Evolutionary conservation across 768 basidiomycete species (phyloP), one percentile per base, ranked within the genome.

Genomic region (Tricholoma flavovirens): DNA sequence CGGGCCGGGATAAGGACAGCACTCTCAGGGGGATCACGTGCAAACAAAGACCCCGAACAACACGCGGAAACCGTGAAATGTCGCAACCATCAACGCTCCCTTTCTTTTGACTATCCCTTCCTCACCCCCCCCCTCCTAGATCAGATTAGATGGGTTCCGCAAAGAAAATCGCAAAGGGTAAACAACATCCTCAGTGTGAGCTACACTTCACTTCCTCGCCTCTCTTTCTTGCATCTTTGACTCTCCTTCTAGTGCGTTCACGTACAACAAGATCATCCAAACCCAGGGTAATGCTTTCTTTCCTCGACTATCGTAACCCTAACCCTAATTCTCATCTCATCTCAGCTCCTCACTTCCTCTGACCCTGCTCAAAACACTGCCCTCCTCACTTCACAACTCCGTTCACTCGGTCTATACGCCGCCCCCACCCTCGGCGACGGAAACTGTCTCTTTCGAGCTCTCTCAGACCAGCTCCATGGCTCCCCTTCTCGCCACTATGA

Each of bases 361-460:
- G 55, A 56, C 51, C 59, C 63, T 15, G 64, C 60, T 4, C 53
- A 53, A 19, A 58, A 55, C 45, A 61, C 55, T 30, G 62, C 60
- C 8, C 79, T 77, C 51, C 84, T 95, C 60, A 82, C 77, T 5
- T 75, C 78, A 53, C 90, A 94, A 72, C 83, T 96, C 36, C 82
- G 83, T 49, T 77, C 83, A 5, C 74, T 93, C 52, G 91, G 92
- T 2, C 77, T 95, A 8, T 95, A 95, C 68, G 87, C 93, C n/a
- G 89, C 90, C 3, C 77, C 83, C 60, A 95, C 90, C 15, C 70
- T 91, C 42, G 93, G 91, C 51, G 90, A 96, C 70, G 93, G 94
- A 48, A 96, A 95, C 73, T 97, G 93, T 71, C 82, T 97, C 60
- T 97, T 95, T 72, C 86, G 93, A 46, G 91, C 93, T 0, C 78